These are phyloP conservation scores for Carex littledalei DNA, from an alignment of 176 grass and related monocot genomes.

Conservation along the genomic window DNA sequence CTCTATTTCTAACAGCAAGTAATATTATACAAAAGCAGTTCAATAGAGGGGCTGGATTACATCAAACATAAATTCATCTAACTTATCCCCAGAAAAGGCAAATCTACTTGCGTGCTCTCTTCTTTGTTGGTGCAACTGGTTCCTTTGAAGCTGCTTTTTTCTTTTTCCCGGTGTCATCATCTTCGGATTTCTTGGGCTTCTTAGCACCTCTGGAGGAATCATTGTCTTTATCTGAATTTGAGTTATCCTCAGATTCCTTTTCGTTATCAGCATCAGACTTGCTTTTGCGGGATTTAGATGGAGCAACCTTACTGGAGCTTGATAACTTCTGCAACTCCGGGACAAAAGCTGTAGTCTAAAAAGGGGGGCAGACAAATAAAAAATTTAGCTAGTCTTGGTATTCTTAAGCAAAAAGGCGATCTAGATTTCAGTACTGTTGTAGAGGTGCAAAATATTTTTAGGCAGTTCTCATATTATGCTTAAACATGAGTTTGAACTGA, in stretches of 20 bases:
- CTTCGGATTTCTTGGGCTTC: slow-evolving; percentile 10
- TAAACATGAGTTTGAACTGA: neutral
- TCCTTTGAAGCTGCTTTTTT: neutral
- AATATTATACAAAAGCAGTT: neutral
- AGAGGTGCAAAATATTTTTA: neutral
- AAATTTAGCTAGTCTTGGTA: neutral
- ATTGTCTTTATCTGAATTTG: neutral
- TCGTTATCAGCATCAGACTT: neutral
- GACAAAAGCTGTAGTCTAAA: slow-evolving; percentile 20
- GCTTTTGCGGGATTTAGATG: slow-evolving; percentile 13
- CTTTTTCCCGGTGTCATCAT: neutral
- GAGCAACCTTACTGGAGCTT: slow-evolving; percentile 13
- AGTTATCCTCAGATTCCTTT: neutral
- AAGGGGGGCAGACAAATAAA: neutral
- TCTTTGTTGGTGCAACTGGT: neutral
- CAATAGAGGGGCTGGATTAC: neutral
- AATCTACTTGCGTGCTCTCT: slow-evolving; percentile 11
- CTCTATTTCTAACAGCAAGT: neutral
- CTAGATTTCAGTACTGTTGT: neutral
- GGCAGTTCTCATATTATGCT: neutral
- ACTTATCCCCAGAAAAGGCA: neutral
- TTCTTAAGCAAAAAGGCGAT: neutral
- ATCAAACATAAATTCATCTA: neutral
- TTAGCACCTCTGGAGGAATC: slow-evolving; percentile 1
- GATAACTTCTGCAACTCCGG: slow-evolving; percentile 18